Evolutionary conservation across 2,329 filamentous ascomycete genomes (phyloP).

Genomic region (Diaporthe capsici): DNA sequence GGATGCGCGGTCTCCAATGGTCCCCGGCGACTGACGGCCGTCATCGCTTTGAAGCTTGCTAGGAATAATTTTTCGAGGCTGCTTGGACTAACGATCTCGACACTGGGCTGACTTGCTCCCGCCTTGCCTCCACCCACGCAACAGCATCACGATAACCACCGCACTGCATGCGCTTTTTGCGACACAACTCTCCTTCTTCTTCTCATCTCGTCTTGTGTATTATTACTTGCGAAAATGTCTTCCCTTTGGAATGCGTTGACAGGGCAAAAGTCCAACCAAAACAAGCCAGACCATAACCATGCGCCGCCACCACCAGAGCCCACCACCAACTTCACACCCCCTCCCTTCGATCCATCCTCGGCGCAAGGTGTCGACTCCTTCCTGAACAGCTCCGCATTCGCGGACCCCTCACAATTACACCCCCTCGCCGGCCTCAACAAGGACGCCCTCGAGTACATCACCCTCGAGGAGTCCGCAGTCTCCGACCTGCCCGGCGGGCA

Average conservation of each 20-base stretch:
- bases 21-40: constrained; percentile 22
- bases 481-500: constrained; percentile 88
- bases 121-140: constrained; percentile 20
- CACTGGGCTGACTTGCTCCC: constrained; percentile 26
- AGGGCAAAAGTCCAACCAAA: constrained; percentile 65
- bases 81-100: constrained; percentile 22
- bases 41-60: constrained; percentile 41
- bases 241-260: constrained; percentile 74
- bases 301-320: constrained; percentile 63
- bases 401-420: constrained; percentile 91
- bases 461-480: constrained; percentile 90
- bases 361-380: constrained; percentile 90
- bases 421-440: constrained; percentile 94
- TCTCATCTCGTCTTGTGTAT: constrained; percentile 34
- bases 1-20: constrained; percentile 3
- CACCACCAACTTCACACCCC: constrained; percentile 65
- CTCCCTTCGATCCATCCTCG: constrained; percentile 78
- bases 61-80: constrained; percentile 42
- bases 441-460: constrained; percentile 94
- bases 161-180: constrained; percentile 9
- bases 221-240: constrained; percentile 59
- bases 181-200: constrained; percentile 4
- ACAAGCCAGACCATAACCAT: constrained; percentile 57
- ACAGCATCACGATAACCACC: constrained; percentile 2
- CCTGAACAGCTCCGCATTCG: constrained; percentile 80